These are phyloP conservation scores for Vigna nakashimae DNA, from an alignment of 306 rosid species.

Conservation along the genomic window DNA sequence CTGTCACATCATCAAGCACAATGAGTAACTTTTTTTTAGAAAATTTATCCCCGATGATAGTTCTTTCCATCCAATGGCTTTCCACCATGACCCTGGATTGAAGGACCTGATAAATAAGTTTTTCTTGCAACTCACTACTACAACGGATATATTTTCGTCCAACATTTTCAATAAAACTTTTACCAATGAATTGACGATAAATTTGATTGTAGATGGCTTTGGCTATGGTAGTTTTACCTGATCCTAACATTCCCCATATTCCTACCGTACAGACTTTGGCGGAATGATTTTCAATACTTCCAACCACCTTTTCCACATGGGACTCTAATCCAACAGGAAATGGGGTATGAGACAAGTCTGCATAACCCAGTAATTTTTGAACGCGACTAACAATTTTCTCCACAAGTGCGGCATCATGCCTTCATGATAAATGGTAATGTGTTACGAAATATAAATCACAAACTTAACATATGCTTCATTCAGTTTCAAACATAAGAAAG, in stretches of 20 bases:
- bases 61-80: not conserved
- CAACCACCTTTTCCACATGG: too few species aligned
- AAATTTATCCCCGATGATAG: not conserved
- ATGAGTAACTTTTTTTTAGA: not conserved
- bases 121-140: not conserved
- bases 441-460: not conserved
- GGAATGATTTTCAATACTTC: not conserved
- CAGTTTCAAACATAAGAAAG: not conserved
- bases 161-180: too few species aligned
- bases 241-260: not conserved
- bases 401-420: not conserved
- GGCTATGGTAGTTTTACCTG: not conserved
- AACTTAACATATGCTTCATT: not conserved
- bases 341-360: too few species aligned
- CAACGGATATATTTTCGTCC: too few species aligned
- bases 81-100: not conserved
- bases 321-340: too few species aligned
- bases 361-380: not conserved
- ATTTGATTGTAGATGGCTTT: conserved; percentile 17
- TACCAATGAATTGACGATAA: too few species aligned
- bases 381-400: not conserved
- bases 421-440: too few species aligned
- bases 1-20: not conserved
- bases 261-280: not conserved
- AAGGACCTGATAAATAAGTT: not conserved